These are phyloP conservation scores for Brasenia schreberi DNA, from an alignment of 164 flowering plant genomes.

Conservation along the genomic window DNA sequence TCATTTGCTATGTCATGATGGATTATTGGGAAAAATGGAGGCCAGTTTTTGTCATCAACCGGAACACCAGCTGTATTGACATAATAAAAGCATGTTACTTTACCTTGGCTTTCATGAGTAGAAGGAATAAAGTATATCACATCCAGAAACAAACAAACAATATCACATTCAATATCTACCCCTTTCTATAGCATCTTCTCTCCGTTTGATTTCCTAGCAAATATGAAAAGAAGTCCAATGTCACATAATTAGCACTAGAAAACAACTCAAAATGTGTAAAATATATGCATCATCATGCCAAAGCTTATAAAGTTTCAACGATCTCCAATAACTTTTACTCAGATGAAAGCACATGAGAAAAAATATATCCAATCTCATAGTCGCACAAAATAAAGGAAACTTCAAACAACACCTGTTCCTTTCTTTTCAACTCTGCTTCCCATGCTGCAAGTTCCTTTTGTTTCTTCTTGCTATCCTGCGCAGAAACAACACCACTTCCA, in stretches of 20 bases:
- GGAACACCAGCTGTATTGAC: slow-evolving; percentile 60
- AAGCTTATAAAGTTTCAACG: too few species aligned
- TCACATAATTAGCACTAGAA: neutral
- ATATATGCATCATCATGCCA: neutral
- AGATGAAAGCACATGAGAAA: neutral
- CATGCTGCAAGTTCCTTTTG: slow-evolving; percentile 7
- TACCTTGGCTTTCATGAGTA: neutral
- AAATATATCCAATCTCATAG: neutral
- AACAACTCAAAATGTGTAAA: neutral
- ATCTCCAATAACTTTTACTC: too few species aligned
- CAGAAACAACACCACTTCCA: slow-evolving; percentile 2
- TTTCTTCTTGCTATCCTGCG: slow-evolving; percentile 9
- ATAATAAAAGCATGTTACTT: slow-evolving; percentile 2
- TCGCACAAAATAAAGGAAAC: neutral
- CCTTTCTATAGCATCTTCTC: slow-evolving; percentile 81
- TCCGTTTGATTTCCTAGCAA: slow-evolving; percentile 67
- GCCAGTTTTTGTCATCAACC: slow-evolving; percentile 81
- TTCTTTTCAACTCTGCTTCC: slow-evolving; percentile 5
- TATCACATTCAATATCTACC: slow-evolving; percentile 22
- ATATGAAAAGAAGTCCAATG: neutral
- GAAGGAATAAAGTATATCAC: neutral
- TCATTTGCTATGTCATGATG: slow-evolving; percentile 97
- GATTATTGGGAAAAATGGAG: slow-evolving; percentile 90
- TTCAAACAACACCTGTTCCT: slow-evolving; percentile 11
- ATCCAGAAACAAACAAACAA: neutral